Evolutionary conservation across 306 rosid genomes (phyloP), one percentile per base, ranked within the genome.

Genomic region (Pterocarpus macrocarpus): DNA sequence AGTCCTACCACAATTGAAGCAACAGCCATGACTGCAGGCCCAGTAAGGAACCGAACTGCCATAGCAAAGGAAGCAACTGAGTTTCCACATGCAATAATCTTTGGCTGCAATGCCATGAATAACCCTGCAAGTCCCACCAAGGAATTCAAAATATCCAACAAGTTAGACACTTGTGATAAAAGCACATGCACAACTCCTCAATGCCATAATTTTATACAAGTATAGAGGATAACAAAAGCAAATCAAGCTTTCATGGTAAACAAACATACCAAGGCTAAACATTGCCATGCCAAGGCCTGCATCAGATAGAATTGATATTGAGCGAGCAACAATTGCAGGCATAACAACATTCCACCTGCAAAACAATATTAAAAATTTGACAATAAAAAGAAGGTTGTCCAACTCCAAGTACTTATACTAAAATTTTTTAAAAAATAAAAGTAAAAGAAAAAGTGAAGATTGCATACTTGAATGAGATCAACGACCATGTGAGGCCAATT

Each of bases 201-300:
- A 39, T 2, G 14, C 11, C 47, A 15, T 3, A 30, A 43, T 28
- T 5, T 50, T 2, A 16, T 7, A 59, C 49, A 59, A 61, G 10
- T 15, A 59, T 28, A 68, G 55, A n/a, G 16, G 4, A 52, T 15
- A 52, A 55, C 34, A 49, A 68, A 30, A 11, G 10, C 3, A 76
- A n/a, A 33, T 36, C 47, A 41, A 36, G 2, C 4, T 16, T 56
- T 33, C 5, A 1, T 15, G 22, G 52, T 34, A 47, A 47, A 35
- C 2, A 2, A 59, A 2, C 43, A 11, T 90, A 94, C 98, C 98
- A 32, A 94, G 97, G 69, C 98, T 94, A 80, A 94, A 94, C 98
- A 94, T 94, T 16, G 97, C 98, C 98, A 94, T 94, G 65, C 98
- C 98, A 14, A 94, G 95, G 5, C 98, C 98, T 2, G 97, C 97